phyloP scores from a whole-genome alignment of 129 eudicot genomes.

The Arctium minus region DNA sequence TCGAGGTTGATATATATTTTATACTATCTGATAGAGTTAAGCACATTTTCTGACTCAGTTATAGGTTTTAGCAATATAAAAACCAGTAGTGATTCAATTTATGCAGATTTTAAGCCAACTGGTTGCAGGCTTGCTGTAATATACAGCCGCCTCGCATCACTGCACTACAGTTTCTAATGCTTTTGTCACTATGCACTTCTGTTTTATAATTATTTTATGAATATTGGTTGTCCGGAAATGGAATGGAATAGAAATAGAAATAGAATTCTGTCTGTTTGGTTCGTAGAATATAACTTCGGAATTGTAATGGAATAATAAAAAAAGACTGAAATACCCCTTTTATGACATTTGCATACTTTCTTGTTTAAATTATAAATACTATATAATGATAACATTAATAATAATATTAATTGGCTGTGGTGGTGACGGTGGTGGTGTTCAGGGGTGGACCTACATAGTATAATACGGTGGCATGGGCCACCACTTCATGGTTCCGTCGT shows the following conservation, averaged over 20 bases:
- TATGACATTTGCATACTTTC: not conserved
- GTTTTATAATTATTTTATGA: not conserved
- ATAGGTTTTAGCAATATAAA: conserved; percentile 17
- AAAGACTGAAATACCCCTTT: not conserved
- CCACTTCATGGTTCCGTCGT: not conserved
- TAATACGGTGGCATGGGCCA: not conserved
- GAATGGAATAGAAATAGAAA: not conserved
- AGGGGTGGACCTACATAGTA: not conserved
- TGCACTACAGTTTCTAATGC: conserved; percentile 27
- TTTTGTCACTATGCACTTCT: conserved; percentile 17
- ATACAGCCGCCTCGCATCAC: conserved; percentile 34
- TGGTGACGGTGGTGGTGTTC: not conserved
- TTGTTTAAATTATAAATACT: not conserved
- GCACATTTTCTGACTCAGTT: conserved; percentile 11
- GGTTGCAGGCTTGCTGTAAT: conserved; percentile 15
- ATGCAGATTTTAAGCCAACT: conserved; percentile 4
- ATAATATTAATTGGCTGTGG: not conserved
- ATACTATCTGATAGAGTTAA: conserved; percentile 10
- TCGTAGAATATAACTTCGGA: not conserved
- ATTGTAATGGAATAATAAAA: not conserved
- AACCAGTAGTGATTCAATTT: conserved; percentile 10
- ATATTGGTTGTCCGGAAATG: not conserved
- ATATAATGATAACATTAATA: not conserved
- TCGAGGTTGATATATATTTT: conserved; percentile 15
- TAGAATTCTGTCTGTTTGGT: not conserved